A percentile compares a stretch with the other conserved stretches of the same genome.
These are phyloP conservation scores for Zymoseptoria crescenta DNA, from an alignment of 2,329 filamentous ascomycete genomes.

Conservation along the genomic window DNA sequence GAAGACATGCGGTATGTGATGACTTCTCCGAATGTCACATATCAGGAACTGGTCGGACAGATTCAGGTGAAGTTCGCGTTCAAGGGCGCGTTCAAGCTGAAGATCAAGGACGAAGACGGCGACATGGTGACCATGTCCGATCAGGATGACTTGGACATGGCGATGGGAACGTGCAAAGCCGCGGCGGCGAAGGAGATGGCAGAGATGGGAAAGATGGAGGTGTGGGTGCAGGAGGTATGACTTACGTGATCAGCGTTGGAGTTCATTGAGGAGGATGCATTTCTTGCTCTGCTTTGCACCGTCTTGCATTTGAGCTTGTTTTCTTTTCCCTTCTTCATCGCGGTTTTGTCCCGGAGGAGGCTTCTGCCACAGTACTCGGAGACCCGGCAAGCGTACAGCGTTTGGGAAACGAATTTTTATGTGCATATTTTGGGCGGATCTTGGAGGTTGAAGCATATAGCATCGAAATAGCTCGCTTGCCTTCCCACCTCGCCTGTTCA, in stretches of 20 bases:
- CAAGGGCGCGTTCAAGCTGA: constrained; percentile 68
- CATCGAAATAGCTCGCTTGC: neutral
- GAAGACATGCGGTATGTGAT: constrained; percentile 92
- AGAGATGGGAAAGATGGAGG: constrained; percentile 92
- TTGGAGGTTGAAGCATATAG: neutral
- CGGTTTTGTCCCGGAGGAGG: neutral
- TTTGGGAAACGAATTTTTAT: neutral
- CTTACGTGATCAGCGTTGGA: neutral
- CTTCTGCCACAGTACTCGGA: neutral
- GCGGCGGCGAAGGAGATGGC: constrained; percentile 61
- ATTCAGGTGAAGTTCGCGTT: constrained; percentile 84
- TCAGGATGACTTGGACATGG: constrained; percentile 90
- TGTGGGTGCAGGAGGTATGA: constrained; percentile 36
- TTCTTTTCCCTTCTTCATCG: neutral
- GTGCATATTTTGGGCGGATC: neutral
- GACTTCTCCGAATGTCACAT: constrained; percentile 64
- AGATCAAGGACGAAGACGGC: constrained; percentile 76
- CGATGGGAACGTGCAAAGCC: constrained; percentile 57
- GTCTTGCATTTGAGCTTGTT: neutral
- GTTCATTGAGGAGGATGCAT: neutral
- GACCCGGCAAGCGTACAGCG: neutral
- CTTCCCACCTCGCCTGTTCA: neutral
- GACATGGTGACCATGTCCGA: constrained; percentile 98
- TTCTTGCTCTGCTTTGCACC: neutral
- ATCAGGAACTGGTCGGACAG: constrained; percentile 66